These are phyloP conservation scores for Colletotrichum euphorbiae DNA, from an alignment of 2,329 filamentous ascomycete species.

Conservation along the genomic window DNA sequence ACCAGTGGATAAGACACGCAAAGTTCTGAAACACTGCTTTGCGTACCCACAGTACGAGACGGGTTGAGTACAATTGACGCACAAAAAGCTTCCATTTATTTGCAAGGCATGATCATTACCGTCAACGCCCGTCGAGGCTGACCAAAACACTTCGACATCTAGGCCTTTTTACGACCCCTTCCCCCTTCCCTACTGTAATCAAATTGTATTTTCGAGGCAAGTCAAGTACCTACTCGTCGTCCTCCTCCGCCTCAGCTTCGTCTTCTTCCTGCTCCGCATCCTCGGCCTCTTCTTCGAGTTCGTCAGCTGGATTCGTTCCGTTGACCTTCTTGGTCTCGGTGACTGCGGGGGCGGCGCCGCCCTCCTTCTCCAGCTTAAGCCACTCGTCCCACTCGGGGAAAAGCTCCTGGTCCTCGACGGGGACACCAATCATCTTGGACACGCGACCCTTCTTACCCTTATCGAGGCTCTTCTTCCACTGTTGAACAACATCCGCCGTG, in stretches of 20 bases:
- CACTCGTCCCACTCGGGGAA: conserved; percentile 98
- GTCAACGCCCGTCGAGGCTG: conserved; percentile 41
- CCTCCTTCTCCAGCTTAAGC: conserved; percentile 81
- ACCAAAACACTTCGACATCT: conserved; percentile 39
- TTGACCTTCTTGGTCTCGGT: conserved; percentile 44
- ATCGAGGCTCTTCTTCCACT: conserved; percentile 88
- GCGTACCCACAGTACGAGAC: conserved; percentile 37
- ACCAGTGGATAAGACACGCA: too few relatives aligned
- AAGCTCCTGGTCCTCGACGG: conserved; percentile 84
- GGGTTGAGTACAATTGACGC: conserved; percentile 13
- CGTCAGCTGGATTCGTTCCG: conserved; percentile 42
- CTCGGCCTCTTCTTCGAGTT: conserved; percentile 43
- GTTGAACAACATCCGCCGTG: conserved; percentile 72
- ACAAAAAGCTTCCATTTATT: conserved; percentile 41
- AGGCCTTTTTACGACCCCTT: conserved; percentile 37
- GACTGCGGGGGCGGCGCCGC: conserved; percentile 56
- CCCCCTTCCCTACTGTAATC: conserved; percentile 35
- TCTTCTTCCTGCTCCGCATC: conserved; percentile 45
- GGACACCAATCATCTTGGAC: conserved; percentile 83
- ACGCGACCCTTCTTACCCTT: conserved; percentile 88
- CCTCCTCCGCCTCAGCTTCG: conserved; percentile 41
- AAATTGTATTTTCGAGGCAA: conserved; percentile 17
- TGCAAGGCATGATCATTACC: conserved; percentile 42
- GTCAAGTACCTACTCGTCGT: conserved; percentile 36
- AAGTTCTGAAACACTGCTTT: conserved; percentile 20